Conservation (phyloP, 495 filamentous ascomycete genomes). For the Cetradonia linearis region DNA sequence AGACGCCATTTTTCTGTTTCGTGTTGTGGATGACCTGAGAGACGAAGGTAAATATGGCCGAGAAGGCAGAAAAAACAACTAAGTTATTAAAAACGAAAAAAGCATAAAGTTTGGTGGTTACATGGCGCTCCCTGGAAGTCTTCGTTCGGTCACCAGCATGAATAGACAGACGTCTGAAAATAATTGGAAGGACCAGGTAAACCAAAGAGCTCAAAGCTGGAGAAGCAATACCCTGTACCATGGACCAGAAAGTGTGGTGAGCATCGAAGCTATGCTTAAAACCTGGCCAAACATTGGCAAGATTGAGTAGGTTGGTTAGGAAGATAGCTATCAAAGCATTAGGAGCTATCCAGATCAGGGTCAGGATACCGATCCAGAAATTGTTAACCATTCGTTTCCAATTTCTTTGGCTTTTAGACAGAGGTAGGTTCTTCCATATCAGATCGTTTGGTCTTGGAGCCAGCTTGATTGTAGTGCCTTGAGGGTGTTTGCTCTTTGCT, state of each 20-base stretch:
- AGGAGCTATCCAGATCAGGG: conserved; percentile 82
- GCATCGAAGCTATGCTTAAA: conserved; percentile 55
- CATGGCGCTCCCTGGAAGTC: conserved; percentile 85
- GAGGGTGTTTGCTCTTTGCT: conserved; percentile 65
- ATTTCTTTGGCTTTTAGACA: conserved; percentile 52
- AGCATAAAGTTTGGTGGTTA: conserved; percentile 79
- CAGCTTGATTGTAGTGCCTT: conserved; percentile 65
- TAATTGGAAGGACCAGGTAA: conserved; percentile 78
- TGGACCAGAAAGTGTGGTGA: conserved; percentile 61
- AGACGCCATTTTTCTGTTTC: conserved; percentile 43
- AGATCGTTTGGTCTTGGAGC: conserved; percentile 85
- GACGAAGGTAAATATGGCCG: conserved; percentile 63
- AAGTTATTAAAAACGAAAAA: conserved; percentile 99
- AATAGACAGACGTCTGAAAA: conserved; percentile 77
- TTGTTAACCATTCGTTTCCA: conserved; percentile 70
- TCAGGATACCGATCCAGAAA: conserved; percentile 71
- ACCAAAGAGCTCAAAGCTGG: conserved; percentile 82
- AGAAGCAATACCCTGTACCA: conserved; percentile 89
- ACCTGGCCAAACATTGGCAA: conserved; percentile 67
- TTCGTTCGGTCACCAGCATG: conserved; percentile 79
- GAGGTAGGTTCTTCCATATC: conserved; percentile 87
- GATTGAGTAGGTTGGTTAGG: conserved; percentile 68
- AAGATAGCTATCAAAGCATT: conserved; percentile 95
- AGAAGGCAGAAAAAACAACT: conserved; percentile 85
- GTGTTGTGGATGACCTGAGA: conserved; percentile 49